Evolutionary conservation across 2,329 filamentous ascomycete species (phyloP), one percentile per base, ranked within the genome.

Genomic region (Chaetomium globosum): DNA sequence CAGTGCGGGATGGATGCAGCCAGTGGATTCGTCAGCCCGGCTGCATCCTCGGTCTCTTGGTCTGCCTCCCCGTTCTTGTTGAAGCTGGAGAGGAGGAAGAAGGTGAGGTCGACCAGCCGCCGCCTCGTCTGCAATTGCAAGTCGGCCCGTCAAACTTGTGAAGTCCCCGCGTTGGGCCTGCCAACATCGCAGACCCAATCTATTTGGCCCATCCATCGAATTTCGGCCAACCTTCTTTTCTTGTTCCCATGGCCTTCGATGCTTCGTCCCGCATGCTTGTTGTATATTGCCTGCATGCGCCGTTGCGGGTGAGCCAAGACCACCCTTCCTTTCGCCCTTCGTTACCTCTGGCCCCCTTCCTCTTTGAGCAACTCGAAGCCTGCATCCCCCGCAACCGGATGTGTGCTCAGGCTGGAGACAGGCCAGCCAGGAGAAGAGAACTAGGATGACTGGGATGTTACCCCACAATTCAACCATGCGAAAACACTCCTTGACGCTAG

Each of bases 251-350:
- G 51, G 64, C 64, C 64, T 64, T 63, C 64, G 59, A 65, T 65
- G 65, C 62, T 64, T 64, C 62, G 58, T 59, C 53, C 65, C 63
- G 59, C 58, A 66, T 67, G 65, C 66, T 67, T 26, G 65, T 52
- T 46, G 54, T 67, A 71, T 66, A 72, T 69, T 71, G 67, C 65
- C 61, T 68, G 67, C 68, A 69, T 66, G 65, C 64, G 58, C 61
- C 65, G 59, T 68, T 63, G 59, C 53, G 55, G 56, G 36, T 51
- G 58, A 62, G 59, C 62, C 61, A 51, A 63, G 56, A 55, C 64
- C 31, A 39, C 49, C 36, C 52, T 60, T 43, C 54, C 49, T 48
- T 36, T 64, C 21, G 10, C 28, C 57, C 43, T 57, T 51, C 10
- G 55, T 30, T 66, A 56, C 19, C 51, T 51, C 48, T 59, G 28